Conservation (phyloP, 306 rosid species). For the Castanea mollissima region DNA sequence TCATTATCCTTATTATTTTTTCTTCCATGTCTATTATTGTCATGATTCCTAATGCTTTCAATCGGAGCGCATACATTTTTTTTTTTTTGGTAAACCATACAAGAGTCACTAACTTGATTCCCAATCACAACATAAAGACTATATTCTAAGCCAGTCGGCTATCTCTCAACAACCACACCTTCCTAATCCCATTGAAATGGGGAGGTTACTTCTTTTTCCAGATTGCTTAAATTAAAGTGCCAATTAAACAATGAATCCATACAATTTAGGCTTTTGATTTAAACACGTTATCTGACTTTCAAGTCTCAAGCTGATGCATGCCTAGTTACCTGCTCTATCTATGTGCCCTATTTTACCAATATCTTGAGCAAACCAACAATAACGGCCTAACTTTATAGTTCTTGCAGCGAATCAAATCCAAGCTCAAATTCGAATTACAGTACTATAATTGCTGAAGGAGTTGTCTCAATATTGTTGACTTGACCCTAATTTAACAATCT, state of each 20-base stretch:
- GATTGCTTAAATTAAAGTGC: background rate
- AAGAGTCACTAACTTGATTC: background rate
- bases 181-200: background rate
- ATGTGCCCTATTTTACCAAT: background rate
- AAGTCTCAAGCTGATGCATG: background rate
- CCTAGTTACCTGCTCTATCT: background rate
- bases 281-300: background rate
- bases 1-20: background rate
- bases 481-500: too few relatives aligned
- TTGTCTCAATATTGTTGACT: too few relatives aligned
- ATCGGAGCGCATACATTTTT: background rate
- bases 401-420: background rate
- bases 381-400: background rate
- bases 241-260: background rate
- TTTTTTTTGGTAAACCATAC: background rate
- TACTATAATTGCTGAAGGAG: background rate
- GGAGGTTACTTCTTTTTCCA: background rate
- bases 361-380: background rate
- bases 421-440: background rate
- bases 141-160: background rate
- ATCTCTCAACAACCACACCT: constrained; percentile 1
- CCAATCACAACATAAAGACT: background rate
- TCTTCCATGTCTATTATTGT: background rate
- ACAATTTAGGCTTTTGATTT: background rate
- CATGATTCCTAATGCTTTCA: background rate